These are phyloP conservation scores for Lyophyllum shimeji DNA, from an alignment of 768 basidiomycete species.

Conservation along the genomic window DNA sequence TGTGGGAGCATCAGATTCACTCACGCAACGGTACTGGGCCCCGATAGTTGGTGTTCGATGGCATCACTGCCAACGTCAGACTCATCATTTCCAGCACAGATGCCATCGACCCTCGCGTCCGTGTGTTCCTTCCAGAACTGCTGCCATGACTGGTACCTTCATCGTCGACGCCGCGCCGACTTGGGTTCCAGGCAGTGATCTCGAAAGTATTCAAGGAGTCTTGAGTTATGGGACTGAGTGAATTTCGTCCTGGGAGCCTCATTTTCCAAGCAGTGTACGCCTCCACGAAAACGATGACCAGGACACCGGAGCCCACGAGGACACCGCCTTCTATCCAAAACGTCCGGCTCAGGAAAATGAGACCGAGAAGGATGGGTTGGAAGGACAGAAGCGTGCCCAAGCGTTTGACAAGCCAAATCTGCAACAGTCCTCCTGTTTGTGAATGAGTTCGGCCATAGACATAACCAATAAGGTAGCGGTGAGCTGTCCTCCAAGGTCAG, in stretches of 20 bases:
- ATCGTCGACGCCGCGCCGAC: conserved; percentile 40
- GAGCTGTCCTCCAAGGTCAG: conserved; percentile 44
- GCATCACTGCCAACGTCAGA: conserved; percentile 71
- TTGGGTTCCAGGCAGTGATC: conserved; percentile 38
- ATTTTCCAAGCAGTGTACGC: conserved; percentile 51
- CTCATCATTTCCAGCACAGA: conserved; percentile 87
- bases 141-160: conserved; percentile 50
- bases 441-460: conserved; percentile 73
- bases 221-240: conserved; percentile 55
- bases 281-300: conserved; percentile 62
- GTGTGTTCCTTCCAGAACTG: conserved; percentile 40
- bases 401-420: conserved; percentile 74
- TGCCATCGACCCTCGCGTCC: conserved; percentile 71
- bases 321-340: conserved; percentile 76
- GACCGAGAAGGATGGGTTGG: conserved; percentile 74
- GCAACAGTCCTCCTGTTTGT: conserved; percentile 72
- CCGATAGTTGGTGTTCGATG: conserved; percentile 50
- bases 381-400: conserved; percentile 69
- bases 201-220: conserved; percentile 59
- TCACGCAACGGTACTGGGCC: conserved; percentile 69
- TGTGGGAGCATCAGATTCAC: conserved; percentile 27
- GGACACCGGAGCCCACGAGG: conserved; percentile 53
- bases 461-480: conserved; percentile 77
- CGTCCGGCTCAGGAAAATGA: conserved; percentile 63
- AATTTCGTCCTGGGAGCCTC: conserved; percentile 43